phyloP scores from a whole-genome alignment of 495 filamentous ascomycete species.

The Xanthoparmelia taractica region DNA sequence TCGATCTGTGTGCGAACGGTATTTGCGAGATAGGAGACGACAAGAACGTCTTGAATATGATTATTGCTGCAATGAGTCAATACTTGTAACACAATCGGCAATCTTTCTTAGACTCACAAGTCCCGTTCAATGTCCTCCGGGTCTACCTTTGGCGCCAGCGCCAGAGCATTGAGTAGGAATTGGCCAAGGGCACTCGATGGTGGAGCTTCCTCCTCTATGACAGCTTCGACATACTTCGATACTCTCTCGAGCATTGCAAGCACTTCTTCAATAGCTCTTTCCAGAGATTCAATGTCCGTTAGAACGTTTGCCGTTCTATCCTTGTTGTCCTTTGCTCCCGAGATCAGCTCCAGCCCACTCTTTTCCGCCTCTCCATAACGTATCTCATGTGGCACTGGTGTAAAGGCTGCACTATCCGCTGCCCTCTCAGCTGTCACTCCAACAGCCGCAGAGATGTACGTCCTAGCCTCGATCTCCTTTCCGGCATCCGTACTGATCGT shows the following conservation, averaged over 20 bases:
- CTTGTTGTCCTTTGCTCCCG: slow-evolving; percentile 70
- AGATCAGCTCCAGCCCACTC: slow-evolving; percentile 78
- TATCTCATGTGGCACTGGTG: slow-evolving; percentile 89
- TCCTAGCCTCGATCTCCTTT: slow-evolving; percentile 71
- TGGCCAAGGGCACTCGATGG: slow-evolving; percentile 84
- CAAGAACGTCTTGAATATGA: slow-evolving; percentile 95
- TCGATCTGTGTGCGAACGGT: slow-evolving; percentile 99
- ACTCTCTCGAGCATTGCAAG: slow-evolving; percentile 84
- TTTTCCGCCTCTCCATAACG: slow-evolving; percentile 87
- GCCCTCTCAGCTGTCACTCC: slow-evolving; percentile 92
- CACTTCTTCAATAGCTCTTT: slow-evolving; percentile 75
- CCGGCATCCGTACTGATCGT: slow-evolving; percentile 85
- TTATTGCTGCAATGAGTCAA: slow-evolving; percentile 60
- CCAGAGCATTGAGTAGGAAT: slow-evolving; percentile 84
- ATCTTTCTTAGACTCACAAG: slow-evolving; percentile 53
- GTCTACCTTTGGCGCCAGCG: slow-evolving; percentile 88
- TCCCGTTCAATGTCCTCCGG: slow-evolving; percentile 81
- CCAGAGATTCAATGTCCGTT: slow-evolving; percentile 81
- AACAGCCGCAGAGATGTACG: slow-evolving; percentile 90
- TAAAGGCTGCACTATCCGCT: slow-evolving; percentile 90
- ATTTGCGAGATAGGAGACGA: slow-evolving; percentile 95
- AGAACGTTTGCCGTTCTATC: slow-evolving; percentile 61
- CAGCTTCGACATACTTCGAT: slow-evolving; percentile 76
- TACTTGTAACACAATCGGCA: not conserved
- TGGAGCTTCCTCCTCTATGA: slow-evolving; percentile 60